These are phyloP conservation scores for Mitragyna speciosa DNA, from an alignment of 257 asterid species.

Conservation along the genomic window DNA sequence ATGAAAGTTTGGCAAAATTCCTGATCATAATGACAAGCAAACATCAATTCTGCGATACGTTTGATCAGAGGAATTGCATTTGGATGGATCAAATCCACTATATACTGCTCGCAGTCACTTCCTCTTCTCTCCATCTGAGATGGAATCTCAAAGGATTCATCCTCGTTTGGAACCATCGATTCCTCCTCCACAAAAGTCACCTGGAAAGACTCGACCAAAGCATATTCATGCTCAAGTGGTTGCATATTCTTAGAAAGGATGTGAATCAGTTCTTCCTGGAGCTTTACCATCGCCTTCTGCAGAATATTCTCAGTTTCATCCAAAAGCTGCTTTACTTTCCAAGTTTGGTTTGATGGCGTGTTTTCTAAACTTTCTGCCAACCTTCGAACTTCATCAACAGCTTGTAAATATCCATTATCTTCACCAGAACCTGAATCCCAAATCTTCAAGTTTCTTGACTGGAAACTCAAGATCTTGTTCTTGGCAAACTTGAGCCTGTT, in stretches of 20 bases:
- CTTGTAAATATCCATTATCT: conserved; percentile 40
- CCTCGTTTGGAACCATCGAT: conserved; percentile 42
- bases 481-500: conserved; percentile 36
- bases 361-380: conserved; percentile 25
- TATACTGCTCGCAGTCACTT: conserved; percentile 41
- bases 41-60: conserved; percentile 53
- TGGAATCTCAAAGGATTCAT: conserved; percentile 39
- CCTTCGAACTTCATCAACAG: conserved; percentile 46
- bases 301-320: conserved; percentile 39
- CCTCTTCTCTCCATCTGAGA: conserved; percentile 38
- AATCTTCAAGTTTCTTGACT: conserved; percentile 36
- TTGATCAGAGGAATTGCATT: conserved; percentile 46
- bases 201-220: conserved; percentile 22
- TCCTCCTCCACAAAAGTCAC: conserved; percentile 36
- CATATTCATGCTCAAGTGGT: conserved; percentile 31
- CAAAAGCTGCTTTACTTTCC: conserved; percentile 29
- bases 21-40: conserved; percentile 41
- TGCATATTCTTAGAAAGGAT: conserved; percentile 49
- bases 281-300: conserved; percentile 58
- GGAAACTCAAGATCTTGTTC: conserved; percentile 36
- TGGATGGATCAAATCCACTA: conserved; percentile 57
- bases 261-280: conserved; percentile 47
- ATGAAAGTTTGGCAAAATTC: conserved; percentile 50
- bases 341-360: conserved; percentile 16
- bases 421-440: conserved; percentile 43